Percentiles rank a stretch among this genome's conserved stretches.
Conservation (phyloP, 2,329 filamentous ascomycete species). For the Penicillium sclerotiorum region DNA sequence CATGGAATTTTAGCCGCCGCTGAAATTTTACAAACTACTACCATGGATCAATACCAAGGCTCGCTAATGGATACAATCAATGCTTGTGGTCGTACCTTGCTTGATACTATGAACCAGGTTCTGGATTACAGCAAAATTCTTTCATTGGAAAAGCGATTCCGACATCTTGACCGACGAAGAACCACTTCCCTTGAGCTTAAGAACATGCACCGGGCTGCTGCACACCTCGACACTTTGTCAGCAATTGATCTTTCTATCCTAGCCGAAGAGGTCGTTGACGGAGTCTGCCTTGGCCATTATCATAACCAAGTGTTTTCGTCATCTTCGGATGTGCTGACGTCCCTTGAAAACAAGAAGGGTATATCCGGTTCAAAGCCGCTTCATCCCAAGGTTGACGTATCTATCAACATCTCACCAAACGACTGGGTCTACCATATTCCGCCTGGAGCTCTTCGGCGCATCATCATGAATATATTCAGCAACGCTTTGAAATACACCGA, state of each 20-base stretch:
- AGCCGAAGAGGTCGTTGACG: slow-evolving; percentile 57
- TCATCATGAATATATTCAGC: slow-evolving; percentile 52
- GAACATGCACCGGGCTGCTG: slow-evolving; percentile 28
- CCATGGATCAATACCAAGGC: slow-evolving; percentile 31
- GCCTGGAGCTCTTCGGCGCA: slow-evolving; percentile 48
- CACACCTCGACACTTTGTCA: slow-evolving; percentile 31
- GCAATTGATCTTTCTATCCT: slow-evolving; percentile 47
- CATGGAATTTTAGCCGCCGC: slow-evolving; percentile 13
- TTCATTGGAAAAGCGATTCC: slow-evolving; percentile 32
- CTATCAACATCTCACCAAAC: slow-evolving; percentile 43
- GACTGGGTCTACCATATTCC: slow-evolving; percentile 50
- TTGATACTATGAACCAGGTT: slow-evolving; percentile 47
- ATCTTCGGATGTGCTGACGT: background rate
- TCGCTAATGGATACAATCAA: slow-evolving; percentile 50
- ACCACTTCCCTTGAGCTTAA: slow-evolving; percentile 19
- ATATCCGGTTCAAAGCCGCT: background rate
- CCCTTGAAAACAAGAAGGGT: background rate
- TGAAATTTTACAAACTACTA: slow-evolving; percentile 14
- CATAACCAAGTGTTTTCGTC: background rate
- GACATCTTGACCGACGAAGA: slow-evolving; percentile 5
- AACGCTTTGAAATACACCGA: slow-evolving; percentile 52
- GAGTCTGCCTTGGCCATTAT: slow-evolving; percentile 53
- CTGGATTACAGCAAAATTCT: slow-evolving; percentile 53
- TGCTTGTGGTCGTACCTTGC: slow-evolving; percentile 50
- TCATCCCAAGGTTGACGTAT: slow-evolving; percentile 36